A percentile compares a stretch with the other conserved stretches of the same genome.
Conservation (phyloP, 23 red algal genomes). For the Pyropia haitanensis region DNA sequence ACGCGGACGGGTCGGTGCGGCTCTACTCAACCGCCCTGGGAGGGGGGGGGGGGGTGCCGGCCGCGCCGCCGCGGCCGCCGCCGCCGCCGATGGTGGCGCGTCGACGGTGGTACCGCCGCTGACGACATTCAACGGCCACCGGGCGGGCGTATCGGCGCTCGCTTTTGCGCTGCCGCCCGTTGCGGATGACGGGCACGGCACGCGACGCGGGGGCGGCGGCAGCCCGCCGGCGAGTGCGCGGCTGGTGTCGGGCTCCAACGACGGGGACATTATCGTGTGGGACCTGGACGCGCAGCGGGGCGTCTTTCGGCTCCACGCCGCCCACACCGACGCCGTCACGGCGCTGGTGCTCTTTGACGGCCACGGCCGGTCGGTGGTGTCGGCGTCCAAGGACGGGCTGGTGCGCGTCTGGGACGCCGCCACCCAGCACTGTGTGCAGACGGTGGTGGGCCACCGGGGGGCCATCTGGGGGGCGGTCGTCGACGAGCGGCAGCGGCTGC, state of each 20-base stretch:
- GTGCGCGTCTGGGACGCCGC: constrained; percentile 47
- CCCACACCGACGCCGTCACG: constrained; percentile 52
- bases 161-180: constrained; percentile 18
- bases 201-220: background rate
- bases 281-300: constrained; percentile 38
- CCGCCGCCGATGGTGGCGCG: constrained; percentile 6
- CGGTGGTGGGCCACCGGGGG: constrained; percentile 60
- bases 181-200: background rate
- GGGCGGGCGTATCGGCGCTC: constrained; percentile 25
- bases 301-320: constrained; percentile 42
- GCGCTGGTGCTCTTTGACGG: constrained; percentile 17
- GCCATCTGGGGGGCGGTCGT: constrained; percentile 47
- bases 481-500: constrained; percentile 14
- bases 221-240: constrained; percentile 1
- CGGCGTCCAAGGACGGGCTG: constrained; percentile 57
- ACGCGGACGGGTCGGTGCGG: constrained; percentile 65
- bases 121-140: constrained; percentile 42
- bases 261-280: constrained; percentile 73
- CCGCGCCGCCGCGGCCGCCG: background rate
- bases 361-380: constrained; percentile 21
- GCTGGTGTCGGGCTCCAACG: constrained; percentile 49
- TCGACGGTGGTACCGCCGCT: constrained; percentile 8
- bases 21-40: constrained; percentile 4
- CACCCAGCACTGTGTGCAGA: constrained; percentile 71
- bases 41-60: too few species aligned